These are phyloP conservation scores for Colletotrichum coccodes DNA, from an alignment of 2,329 filamentous ascomycete species.

Conservation along the genomic window DNA sequence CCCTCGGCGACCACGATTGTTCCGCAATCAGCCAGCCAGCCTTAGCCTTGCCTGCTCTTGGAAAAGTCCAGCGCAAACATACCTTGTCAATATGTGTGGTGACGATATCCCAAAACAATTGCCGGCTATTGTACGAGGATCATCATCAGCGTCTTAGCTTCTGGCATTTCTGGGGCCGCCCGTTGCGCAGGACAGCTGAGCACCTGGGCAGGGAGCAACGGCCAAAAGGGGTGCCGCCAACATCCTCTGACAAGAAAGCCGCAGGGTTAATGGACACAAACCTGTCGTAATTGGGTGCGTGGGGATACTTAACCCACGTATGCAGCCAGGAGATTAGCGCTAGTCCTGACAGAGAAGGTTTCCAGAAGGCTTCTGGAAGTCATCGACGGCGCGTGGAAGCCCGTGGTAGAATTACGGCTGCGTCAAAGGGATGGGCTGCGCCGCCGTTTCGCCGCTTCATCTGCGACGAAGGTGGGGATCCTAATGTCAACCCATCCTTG, in stretches of 20 bases:
- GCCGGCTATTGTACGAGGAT: conserved; percentile 7
- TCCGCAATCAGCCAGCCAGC: neutral
- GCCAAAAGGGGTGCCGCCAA: conserved; percentile 22
- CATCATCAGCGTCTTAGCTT: conserved; percentile 1
- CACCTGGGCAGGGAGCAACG: conserved; percentile 10
- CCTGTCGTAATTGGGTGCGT: conserved; percentile 37
- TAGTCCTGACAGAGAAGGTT: conserved; percentile 45
- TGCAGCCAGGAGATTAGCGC: conserved; percentile 40
- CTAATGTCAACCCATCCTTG: conserved; percentile 22
- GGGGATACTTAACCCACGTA: conserved; percentile 38
- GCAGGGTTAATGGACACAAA: conserved; percentile 21
- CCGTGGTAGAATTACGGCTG: conserved; percentile 22
- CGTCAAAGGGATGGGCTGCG: conserved; percentile 27
- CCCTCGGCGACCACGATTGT: neutral
- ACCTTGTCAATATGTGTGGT: neutral
- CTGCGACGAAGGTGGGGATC: conserved; percentile 28
- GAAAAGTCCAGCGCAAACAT: conserved; percentile 8
- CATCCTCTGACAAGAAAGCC: conserved; percentile 27
- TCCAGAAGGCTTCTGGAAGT: conserved; percentile 46
- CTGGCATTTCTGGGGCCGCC: conserved; percentile 7
- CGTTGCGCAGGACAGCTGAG: conserved; percentile 11
- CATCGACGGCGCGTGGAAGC: conserved; percentile 20
- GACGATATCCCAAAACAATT: neutral
- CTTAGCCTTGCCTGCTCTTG: neutral
- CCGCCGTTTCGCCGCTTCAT: conserved; percentile 31